A percentile compares a stretch with the other conserved stretches of the same genome.
phyloP scores from a whole-genome alignment of 495 filamentous ascomycete genomes.

The Xylaria grammica region DNA sequence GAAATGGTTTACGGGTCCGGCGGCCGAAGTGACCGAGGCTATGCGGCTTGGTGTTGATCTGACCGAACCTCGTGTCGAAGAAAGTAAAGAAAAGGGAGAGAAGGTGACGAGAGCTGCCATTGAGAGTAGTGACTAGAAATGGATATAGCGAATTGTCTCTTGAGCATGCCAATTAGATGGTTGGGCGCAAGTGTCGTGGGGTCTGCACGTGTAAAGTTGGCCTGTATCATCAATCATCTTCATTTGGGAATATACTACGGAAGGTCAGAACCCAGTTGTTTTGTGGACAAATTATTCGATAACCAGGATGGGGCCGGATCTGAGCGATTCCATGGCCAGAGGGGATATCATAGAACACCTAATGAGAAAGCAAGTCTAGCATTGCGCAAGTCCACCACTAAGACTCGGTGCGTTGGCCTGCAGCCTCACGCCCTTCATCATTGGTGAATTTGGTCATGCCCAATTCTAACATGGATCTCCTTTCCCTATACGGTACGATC shows the following conservation, averaged over 20 bases:
- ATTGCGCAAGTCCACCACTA: background rate
- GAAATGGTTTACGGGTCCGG: slow-evolving; percentile 64
- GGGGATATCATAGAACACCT: slow-evolving; percentile 9
- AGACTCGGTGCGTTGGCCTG: slow-evolving; percentile 23
- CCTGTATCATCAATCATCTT: background rate
- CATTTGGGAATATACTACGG: background rate
- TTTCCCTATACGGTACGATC: slow-evolving; percentile 39
- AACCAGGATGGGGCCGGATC: background rate
- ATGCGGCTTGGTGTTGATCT: slow-evolving; percentile 53
- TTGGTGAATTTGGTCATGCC: slow-evolving; percentile 55
- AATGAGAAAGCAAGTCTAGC: background rate
- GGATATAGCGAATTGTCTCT: background rate
- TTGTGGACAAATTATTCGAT: background rate
- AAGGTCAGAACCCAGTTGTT: background rate
- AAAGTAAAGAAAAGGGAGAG: slow-evolving; percentile 40
- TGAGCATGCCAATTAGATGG: background rate
- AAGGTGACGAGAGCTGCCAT: background rate
- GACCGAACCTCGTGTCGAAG: slow-evolving; percentile 54
- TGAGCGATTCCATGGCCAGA: background rate
- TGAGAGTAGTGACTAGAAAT: slow-evolving; percentile 12
- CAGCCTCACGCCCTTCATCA: slow-evolving; percentile 47
- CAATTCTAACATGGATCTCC: slow-evolving; percentile 49
- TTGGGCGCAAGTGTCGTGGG: background rate
- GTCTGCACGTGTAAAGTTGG: background rate
- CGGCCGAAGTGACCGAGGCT: slow-evolving; percentile 57